phyloP scores from a whole-genome alignment of 306 rosid genomes.

The Fragaria iinumae region DNA sequence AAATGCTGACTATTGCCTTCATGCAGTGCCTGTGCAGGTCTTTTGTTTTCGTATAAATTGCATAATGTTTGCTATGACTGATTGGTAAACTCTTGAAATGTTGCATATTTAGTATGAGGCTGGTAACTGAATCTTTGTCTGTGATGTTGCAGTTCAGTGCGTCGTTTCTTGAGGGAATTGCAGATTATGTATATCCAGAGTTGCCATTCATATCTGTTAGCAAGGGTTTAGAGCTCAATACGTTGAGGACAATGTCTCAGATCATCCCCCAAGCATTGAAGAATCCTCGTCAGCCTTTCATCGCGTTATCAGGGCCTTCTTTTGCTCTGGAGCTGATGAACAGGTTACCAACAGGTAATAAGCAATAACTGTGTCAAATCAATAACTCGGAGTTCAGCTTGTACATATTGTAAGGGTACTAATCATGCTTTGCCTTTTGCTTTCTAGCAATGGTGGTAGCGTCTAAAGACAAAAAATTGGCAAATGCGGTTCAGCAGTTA shows the following conservation, averaged over 20 bases:
- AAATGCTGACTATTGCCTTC: conserved; percentile 77
- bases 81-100: background rate
- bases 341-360: conserved; percentile 80
- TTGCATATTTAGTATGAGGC: background rate
- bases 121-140: conserved; percentile 27
- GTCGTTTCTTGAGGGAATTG: conserved; percentile 68
- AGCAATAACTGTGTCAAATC: background rate
- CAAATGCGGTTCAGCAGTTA: conserved; percentile 74
- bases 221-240: conserved; percentile 87
- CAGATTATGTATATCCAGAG: conserved; percentile 80
- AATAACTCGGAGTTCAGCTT: background rate
- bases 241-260: conserved; percentile 92
- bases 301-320: conserved; percentile 93
- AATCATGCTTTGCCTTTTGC: conserved; percentile 19
- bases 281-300: conserved; percentile 91
- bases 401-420: conserved; percentile 3
- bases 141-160: conserved; percentile 72
- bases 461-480: conserved; percentile 83
- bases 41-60: background rate
- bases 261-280: conserved; percentile 74
- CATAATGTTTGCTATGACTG: background rate
- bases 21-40: conserved; percentile 98
- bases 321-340: conserved; percentile 86
- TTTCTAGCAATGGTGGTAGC: conserved; percentile 89
- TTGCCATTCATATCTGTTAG: conserved; percentile 91